Conservation (phyloP, 2,329 filamentous ascomycete genomes). For the Colletotrichum eleusines region DNA sequence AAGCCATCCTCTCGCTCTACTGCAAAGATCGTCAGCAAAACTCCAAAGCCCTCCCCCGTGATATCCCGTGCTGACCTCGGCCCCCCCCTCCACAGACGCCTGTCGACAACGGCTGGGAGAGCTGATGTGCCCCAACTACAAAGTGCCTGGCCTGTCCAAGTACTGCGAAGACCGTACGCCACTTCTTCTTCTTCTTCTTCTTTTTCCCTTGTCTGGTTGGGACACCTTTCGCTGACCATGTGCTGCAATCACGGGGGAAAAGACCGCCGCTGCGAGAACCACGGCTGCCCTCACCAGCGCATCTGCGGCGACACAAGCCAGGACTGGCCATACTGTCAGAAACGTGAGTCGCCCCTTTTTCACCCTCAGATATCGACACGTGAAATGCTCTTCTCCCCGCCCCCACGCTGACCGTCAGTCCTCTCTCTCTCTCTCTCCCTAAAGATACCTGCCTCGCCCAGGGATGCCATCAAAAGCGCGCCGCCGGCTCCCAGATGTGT, state of each 20-base stretch:
- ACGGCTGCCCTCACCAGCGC: conserved; percentile 33
- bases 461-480: conserved; percentile 39
- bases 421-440: neutral
- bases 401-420: neutral
- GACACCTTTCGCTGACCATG: neutral
- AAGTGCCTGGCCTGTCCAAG: conserved; percentile 25
- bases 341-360: conserved; percentile 26
- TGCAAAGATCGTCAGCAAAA: conserved; percentile 41
- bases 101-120: conserved; percentile 41
- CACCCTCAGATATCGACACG: too few species aligned
- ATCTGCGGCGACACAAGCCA: conserved; percentile 33
- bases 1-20: conserved; percentile 31
- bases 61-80: neutral
- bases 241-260: too few species aligned
- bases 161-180: conserved; percentile 42
- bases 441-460: conserved; percentile 43
- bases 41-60: too few species aligned
- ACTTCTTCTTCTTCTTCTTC: neutral
- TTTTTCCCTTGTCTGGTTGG: too few species aligned
- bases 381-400: too few species aligned
- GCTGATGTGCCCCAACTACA: conserved; percentile 41
- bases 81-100: conserved; percentile 29
- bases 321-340: conserved; percentile 41
- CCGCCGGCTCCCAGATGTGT: conserved; percentile 34
- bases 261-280: conserved; percentile 40